These are phyloP conservation scores for Fusarium tjaetaba DNA, from an alignment of 2,329 filamentous ascomycete species.

Conservation along the genomic window DNA sequence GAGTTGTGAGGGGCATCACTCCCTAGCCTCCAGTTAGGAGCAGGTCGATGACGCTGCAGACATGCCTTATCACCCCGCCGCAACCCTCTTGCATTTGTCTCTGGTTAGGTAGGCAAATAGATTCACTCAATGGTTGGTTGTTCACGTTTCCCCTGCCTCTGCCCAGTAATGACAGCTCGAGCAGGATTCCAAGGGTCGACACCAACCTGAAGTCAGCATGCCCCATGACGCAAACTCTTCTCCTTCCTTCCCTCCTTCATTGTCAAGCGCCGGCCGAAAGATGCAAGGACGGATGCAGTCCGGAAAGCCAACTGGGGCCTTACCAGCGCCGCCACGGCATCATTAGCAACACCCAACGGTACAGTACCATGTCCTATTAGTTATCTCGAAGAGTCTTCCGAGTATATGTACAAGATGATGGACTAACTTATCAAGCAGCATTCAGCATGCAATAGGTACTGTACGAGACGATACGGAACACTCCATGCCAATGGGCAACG, in stretches of 20 bases:
- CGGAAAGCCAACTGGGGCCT: slow-evolving; percentile 6
- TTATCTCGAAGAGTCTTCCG: neutral
- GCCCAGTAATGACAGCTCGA: slow-evolving; percentile 1
- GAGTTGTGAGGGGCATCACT: neutral
- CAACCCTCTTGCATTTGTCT: slow-evolving; percentile 14
- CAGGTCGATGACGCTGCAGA: slow-evolving; percentile 32
- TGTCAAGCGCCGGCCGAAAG: slow-evolving; percentile 22
- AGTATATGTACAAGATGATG: neutral
- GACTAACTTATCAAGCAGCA: neutral
- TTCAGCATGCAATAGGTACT: neutral
- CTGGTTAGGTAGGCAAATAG: neutral
- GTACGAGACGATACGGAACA: neutral
- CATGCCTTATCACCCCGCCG: slow-evolving; percentile 29
- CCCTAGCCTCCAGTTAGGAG: slow-evolving; percentile 8
- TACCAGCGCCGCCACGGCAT: slow-evolving; percentile 37
- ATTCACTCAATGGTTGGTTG: neutral
- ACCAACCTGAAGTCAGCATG: slow-evolving; percentile 20
- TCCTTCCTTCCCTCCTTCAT: neutral
- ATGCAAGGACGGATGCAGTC: slow-evolving; percentile 22
- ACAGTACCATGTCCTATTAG: neutral
- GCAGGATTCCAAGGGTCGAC: slow-evolving; percentile 38
- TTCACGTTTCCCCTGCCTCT: slow-evolving; percentile 4
- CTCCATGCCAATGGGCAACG: neutral
- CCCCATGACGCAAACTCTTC: slow-evolving; percentile 40
- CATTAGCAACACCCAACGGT: slow-evolving; percentile 26